phyloP scores from a whole-genome alignment of 371 early-diverging fungal genomes.

The Mortierella sp. region DNA sequence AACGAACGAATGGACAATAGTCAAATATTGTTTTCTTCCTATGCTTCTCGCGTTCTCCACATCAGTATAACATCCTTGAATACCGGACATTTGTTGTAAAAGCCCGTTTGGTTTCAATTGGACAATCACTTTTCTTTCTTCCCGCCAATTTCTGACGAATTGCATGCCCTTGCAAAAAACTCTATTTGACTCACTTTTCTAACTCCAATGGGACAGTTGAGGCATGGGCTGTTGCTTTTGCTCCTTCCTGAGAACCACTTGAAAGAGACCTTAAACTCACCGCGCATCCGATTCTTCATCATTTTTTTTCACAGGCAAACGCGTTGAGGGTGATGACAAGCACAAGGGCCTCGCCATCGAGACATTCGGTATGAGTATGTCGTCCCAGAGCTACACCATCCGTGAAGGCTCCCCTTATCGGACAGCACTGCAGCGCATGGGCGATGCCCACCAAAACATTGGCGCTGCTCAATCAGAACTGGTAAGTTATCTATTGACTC shows the following conservation, averaged over 20 bases:
- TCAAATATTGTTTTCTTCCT: neutral
- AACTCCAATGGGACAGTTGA: neutral
- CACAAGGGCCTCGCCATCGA: slow-evolving; percentile 72
- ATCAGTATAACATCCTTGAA: neutral
- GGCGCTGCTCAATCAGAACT: slow-evolving; percentile 71
- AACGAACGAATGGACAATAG: slow-evolving; percentile 43
- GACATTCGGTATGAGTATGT: slow-evolving; percentile 72
- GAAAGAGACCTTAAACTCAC: neutral
- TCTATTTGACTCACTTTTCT: slow-evolving; percentile 22
- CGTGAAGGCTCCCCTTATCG: slow-evolving; percentile 74
- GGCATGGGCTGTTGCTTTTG: neutral
- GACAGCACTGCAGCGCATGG: slow-evolving; percentile 62
- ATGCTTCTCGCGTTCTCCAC: neutral
- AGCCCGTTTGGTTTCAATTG: neutral
- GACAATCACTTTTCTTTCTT: neutral
- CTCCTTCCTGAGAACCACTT: neutral
- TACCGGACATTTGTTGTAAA: neutral
- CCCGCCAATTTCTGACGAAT: slow-evolving; percentile 6
- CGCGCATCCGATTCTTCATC: slow-evolving; percentile 9
- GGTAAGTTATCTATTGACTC: slow-evolving; percentile 18
- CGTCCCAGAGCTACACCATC: slow-evolving; percentile 68
- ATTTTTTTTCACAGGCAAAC: slow-evolving; percentile 63
- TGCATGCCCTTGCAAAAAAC: neutral
- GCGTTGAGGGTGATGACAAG: slow-evolving; percentile 74
- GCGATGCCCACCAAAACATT: slow-evolving; percentile 76